Base-by-base conservation (phyloP, 1,284 basidiomycete genomes). In the Dichomitus squalens region DNA sequence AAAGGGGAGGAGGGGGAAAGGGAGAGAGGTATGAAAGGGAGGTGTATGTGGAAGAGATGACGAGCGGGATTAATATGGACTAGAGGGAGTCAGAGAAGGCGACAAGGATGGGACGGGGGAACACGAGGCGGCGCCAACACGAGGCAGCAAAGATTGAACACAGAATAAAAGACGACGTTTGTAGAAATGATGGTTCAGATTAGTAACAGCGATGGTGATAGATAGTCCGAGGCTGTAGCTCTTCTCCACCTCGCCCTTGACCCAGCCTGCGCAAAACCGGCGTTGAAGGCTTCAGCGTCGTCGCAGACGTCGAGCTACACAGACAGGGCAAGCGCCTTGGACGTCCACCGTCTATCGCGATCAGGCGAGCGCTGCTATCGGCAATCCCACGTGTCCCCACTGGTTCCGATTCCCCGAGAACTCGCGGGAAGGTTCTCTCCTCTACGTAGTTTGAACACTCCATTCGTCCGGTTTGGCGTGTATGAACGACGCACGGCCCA, bases 101-200 rank as follows among this genome's bases (percentile, higher is more conserved):
- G 65, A 65, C 65, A 65, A 34, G 40, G 56, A 53, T 52, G 56
- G 52, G n/a, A n/a, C n/a, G n/a, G 52, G 46, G 53, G 55, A 61
- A 66, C 69, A 70, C 69, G 69, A 70, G 69, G 69, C 69, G 55
- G 52, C 55, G 63, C 57, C 49, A 60, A 63, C 60, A 61, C 55
- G 65, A 64, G 58, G 59, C 62, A 57, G 35, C 36, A 58, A 50
- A 59, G 49, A 54, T 53, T 57, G 52, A 43, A 52, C 29, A 53
- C 35, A 34, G 57, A 57, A 60, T 53, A 58, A 43, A 52, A 49
- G 50, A 49, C 58, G 53, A 33, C 29, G 44, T 47, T 44, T 53
- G 33, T 39, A 38, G 35, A 29, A 35, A 40, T 34, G 60, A 59
- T 59, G 40, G 47, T 38, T 50, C 25, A 36, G 60, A 58, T 63